These are phyloP conservation scores for Ustilago lituana DNA, from an alignment of 1,284 basidiomycete genomes.

Conservation along the genomic window DNA sequence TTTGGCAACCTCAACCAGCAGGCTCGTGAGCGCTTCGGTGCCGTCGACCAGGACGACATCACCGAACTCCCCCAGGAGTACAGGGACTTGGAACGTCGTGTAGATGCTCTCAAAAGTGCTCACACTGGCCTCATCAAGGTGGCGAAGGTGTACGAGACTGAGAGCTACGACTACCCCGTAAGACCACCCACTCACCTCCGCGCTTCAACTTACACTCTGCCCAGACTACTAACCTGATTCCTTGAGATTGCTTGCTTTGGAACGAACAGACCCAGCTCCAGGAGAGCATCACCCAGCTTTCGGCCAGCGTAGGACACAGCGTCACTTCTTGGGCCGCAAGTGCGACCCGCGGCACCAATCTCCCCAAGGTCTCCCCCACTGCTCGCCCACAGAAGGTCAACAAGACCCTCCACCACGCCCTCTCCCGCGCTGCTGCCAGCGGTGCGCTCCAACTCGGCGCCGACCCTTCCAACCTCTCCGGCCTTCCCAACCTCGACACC, in stretches of 20 bases:
- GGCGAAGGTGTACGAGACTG: conserved; percentile 58
- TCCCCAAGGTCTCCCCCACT: conserved; percentile 76
- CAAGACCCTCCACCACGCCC: conserved; percentile 94
- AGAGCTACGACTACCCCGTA: conserved; percentile 69
- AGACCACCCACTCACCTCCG: conserved; percentile 68
- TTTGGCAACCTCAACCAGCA: conserved; percentile 78
- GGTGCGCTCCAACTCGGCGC: conserved; percentile 74
- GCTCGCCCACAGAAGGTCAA: conserved; percentile 68
- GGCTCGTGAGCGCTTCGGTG: conserved; percentile 81
- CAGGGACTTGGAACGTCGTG: conserved; percentile 90
- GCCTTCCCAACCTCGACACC: conserved; percentile 45
- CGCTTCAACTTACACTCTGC: too few species aligned
- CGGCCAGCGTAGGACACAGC: conserved; percentile 75
- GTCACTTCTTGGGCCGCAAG: conserved; percentile 85
- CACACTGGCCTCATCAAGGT: conserved; percentile 82
- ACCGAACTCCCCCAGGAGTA: conserved; percentile 86
- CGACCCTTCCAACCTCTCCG: conserved; percentile 51
- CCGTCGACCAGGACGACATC: conserved; percentile 88
- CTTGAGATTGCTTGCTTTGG: not conserved
- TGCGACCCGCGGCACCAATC: conserved; percentile 77
- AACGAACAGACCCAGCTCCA: conserved; percentile 67
- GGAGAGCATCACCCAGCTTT: conserved; percentile 71
- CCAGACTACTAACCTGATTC: conserved; percentile 54
- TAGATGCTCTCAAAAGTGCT: conserved; percentile 83
- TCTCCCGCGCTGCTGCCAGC: conserved; percentile 80